Conservation (phyloP, 768 basidiomycete species). For the Tylopilus sp. region DNA sequence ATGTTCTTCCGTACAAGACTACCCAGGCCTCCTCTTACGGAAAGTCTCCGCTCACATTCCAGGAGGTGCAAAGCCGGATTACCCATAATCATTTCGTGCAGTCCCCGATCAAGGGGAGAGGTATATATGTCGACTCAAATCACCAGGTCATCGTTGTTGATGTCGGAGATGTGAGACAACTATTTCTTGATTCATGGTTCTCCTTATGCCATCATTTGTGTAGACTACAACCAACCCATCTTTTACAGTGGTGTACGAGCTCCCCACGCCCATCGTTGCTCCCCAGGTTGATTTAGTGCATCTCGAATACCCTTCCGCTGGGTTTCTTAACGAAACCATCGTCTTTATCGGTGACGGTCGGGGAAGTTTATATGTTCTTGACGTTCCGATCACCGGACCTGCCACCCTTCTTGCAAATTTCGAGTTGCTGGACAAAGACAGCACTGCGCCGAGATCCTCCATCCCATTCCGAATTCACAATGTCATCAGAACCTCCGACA, state of each 20-base stretch:
- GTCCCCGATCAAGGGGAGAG: conserved; percentile 42
- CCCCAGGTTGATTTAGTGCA: conserved; percentile 40
- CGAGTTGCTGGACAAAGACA: conserved; percentile 35
- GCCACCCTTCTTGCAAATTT: conserved; percentile 52
- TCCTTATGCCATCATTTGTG: conserved; percentile 26
- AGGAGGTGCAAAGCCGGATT: conserved; percentile 82
- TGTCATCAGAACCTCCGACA: conserved; percentile 35
- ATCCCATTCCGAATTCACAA: conserved; percentile 41
- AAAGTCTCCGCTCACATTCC: conserved; percentile 61
- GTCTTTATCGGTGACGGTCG: conserved; percentile 67
- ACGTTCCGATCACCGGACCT: conserved; percentile 36
- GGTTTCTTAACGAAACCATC: conserved; percentile 47
- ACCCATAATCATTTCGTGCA: conserved; percentile 76
- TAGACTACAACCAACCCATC: conserved; percentile 52
- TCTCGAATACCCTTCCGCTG: conserved; percentile 72
- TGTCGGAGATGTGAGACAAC: conserved; percentile 51
- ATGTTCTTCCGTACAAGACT: conserved; percentile 43
- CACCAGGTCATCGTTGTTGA: conserved; percentile 59
- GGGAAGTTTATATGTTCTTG: conserved; percentile 63
- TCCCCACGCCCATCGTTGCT: conserved; percentile 52
- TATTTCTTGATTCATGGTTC: not conserved
- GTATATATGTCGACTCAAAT: conserved; percentile 66
- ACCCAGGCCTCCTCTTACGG: conserved; percentile 57
- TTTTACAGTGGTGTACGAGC: conserved; percentile 55
- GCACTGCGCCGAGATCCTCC: conserved; percentile 20